These are phyloP conservation scores for Pseudogymnoascus sp. DNA, from an alignment of 2,329 filamentous ascomycete genomes.

Conservation along the genomic window DNA sequence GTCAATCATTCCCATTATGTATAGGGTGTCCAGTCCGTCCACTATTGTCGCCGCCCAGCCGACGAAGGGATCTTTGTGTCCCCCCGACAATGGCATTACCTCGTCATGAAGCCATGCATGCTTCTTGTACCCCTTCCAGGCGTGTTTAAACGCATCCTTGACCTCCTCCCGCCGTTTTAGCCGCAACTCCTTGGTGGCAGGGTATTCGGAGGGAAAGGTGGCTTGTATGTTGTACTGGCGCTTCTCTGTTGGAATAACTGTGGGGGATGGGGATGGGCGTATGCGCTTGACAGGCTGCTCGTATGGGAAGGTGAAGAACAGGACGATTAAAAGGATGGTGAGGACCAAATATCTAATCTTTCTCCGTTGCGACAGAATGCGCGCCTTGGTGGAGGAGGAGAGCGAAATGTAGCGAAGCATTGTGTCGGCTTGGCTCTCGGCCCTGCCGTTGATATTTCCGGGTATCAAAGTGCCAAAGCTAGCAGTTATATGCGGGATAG, in stretches of 20 bases:
- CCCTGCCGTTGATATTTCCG: not conserved
- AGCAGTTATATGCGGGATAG: not conserved
- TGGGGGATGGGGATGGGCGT: not conserved
- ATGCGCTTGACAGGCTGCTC: not conserved
- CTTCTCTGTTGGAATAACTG: not conserved
- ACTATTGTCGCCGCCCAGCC: conserved; percentile 83
- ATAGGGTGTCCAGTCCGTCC: conserved; percentile 72
- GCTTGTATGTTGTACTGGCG: conserved; percentile 10
- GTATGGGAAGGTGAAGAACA: not conserved
- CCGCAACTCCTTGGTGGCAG: conserved; percentile 3
- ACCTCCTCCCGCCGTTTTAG: conserved; percentile 15
- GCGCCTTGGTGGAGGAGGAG: not conserved
- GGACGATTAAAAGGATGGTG: not conserved
- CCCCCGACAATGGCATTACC: conserved; percentile 61
- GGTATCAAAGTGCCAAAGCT: not conserved
- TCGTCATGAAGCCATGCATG: conserved; percentile 82
- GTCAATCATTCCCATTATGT: conserved; percentile 70
- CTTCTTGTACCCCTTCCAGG: conserved; percentile 70
- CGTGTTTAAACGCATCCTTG: conserved; percentile 19
- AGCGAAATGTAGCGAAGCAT: not conserved
- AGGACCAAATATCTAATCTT: conserved; percentile 8
- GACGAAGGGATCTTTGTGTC: conserved; percentile 70
- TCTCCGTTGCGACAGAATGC: not conserved
- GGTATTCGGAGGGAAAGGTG: conserved; percentile 10
- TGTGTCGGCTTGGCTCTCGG: not conserved